Evolutionary conservation across 2,329 filamentous ascomycete genomes (phyloP).

Genomic region (Podosphaera aphanis): DNA sequence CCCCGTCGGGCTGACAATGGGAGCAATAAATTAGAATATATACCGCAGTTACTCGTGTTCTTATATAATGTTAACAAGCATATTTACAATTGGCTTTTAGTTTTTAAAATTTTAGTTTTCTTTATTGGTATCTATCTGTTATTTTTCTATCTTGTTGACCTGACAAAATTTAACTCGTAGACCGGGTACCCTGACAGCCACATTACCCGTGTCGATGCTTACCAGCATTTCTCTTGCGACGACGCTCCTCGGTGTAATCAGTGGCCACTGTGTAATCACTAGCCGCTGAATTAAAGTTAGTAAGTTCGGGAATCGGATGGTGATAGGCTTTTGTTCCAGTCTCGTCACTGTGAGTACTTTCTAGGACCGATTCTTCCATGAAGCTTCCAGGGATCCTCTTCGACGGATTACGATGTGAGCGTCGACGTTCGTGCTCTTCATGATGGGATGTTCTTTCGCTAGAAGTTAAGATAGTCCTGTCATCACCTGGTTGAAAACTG

Average conservation of each 20-base stretch:
- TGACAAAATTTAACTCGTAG: too few species aligned
- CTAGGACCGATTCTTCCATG: not conserved
- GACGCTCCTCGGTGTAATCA: slow-evolving; percentile 14
- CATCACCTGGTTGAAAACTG: slow-evolving; percentile 14
- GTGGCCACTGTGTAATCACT: too few species aligned
- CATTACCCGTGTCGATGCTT: slow-evolving; percentile 4
- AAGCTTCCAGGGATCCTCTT: slow-evolving; percentile 10
- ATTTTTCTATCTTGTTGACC: too few species aligned
- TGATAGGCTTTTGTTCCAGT: slow-evolving; percentile 16
- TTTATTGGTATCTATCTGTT: too few species aligned
- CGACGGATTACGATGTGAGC: slow-evolving; percentile 9
- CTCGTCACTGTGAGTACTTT: slow-evolving; percentile 10
- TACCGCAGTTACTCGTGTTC: too few species aligned
- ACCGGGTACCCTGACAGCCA: too few species aligned
- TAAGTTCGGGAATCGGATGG: slow-evolving; percentile 16
- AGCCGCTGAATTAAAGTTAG: slow-evolving; percentile 4
- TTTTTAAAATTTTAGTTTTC: too few species aligned
- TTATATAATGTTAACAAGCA: too few species aligned
- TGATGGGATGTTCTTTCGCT: slow-evolving; percentile 3
- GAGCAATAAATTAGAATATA: too few species aligned
- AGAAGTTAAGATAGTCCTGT: slow-evolving; percentile 7
- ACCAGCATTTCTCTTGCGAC: slow-evolving; percentile 11
- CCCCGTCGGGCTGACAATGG: too few species aligned
- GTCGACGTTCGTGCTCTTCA: slow-evolving; percentile 7
- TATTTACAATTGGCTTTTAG: too few species aligned